A percentile compares a stretch with the other conserved stretches of the same genome.
Conservation (phyloP, 768 basidiomycete genomes). For the Trametes elegans region DNA sequence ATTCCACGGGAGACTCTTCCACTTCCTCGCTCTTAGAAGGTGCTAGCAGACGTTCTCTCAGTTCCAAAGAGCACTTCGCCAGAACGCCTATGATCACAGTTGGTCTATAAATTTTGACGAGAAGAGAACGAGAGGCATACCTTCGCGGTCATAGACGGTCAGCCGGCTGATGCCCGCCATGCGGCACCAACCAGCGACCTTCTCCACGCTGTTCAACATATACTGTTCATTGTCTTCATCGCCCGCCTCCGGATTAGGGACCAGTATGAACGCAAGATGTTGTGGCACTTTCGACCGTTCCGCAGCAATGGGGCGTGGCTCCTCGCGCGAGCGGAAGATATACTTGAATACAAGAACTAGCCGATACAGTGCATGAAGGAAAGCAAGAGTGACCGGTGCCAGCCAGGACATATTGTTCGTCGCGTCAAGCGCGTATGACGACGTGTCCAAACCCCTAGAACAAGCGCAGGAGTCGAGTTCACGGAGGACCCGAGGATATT, state of each 20-base stretch:
- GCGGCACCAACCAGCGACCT: constrained; percentile 60
- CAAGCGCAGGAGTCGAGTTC: neutral
- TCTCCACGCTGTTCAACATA: constrained; percentile 53
- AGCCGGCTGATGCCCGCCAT: constrained; percentile 58
- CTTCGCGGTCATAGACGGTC: constrained; percentile 70
- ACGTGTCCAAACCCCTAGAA: constrained; percentile 2
- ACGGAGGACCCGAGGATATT: neutral
- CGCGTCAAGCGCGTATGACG: constrained; percentile 12
- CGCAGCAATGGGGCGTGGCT: constrained; percentile 50
- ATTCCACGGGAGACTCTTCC: constrained; percentile 36
- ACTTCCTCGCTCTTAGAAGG: constrained; percentile 8
- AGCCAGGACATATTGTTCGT: constrained; percentile 43
- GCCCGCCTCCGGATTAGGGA: constrained; percentile 35
- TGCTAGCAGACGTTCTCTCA: constrained; percentile 37
- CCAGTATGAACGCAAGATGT: constrained; percentile 67
- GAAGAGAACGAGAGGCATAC: constrained; percentile 38
- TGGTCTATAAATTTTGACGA: constrained; percentile 25
- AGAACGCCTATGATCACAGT: constrained; percentile 15
- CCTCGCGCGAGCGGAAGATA: constrained; percentile 26
- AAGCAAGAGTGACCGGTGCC: constrained; percentile 45
- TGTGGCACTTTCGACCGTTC: constrained; percentile 56
- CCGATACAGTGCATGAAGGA: constrained; percentile 60
- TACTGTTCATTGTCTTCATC: constrained; percentile 37
- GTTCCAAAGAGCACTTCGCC: constrained; percentile 30
- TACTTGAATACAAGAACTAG: constrained; percentile 40